Base-by-base conservation (phyloP, 2,329 filamentous ascomycete species). In the Macrophomina pseudophaseolina region DNA sequence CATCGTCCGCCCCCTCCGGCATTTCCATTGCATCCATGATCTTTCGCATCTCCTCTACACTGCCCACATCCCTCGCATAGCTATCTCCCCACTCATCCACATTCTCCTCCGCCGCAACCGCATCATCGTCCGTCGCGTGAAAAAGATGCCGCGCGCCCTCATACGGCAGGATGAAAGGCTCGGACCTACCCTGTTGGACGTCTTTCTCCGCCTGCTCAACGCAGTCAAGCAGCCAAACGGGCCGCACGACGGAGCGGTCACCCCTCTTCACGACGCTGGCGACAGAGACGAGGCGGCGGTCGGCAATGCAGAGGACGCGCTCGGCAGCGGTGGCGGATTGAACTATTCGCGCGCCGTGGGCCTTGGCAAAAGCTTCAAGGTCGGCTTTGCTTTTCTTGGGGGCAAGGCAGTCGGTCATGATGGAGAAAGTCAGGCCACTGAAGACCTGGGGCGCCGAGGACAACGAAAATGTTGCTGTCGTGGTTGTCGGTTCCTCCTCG, bases 191-290 rank as follows among this genome's bases (percentile, higher is more conserved):
- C 33, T 9, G 33, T 14, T n/a, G 9, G 8, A 23, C 56, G 71
- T 89, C 87, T 49, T 78, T 73, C 69, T 89, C 84, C 52, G 81
- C 83, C 70, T 88, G 85, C 38, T 85, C 85, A 40, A 97, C 83
- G 72, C 92, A 95, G 76, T 98, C 93, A 33, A 91, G 82, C 2
- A 98, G 81, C 95, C 95, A 99, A 5, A 83, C 84, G 0, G 94
- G 91, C 28, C 88, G 87, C 66, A 98, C 84, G 60, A 99, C 90
- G 71, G 92, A 89, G 6, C 87, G 84, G 0, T 86, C 82, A 3
- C 88, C 90, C 5, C 82, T 84, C 72, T 95, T 97, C 68, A 93
- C 88, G 8, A 97, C 79, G 9, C 92, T 93, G 1, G 92, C 91
- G 1, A 94, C 93, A 73, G 94, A 94, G 71, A 98, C 89, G 75